These are phyloP conservation scores for Eimeria tenella DNA, from an alignment of 169 alveolate genomes.

Conservation along the genomic window DNA sequence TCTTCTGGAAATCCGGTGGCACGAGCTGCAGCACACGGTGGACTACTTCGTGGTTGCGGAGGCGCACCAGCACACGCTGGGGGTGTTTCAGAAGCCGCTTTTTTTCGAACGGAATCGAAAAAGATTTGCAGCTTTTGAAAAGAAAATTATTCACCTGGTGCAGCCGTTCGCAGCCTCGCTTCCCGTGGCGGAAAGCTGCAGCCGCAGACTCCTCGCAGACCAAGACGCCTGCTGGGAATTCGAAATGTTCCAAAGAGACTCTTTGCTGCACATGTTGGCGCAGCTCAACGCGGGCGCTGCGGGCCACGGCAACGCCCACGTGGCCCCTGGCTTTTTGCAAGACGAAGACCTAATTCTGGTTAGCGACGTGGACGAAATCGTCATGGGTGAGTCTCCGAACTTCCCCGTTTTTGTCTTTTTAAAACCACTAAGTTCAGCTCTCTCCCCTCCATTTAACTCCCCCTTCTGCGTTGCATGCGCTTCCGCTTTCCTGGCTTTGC, in stretches of 20 bases:
- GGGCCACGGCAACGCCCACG: constrained; percentile 49
- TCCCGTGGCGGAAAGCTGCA: constrained; percentile 32
- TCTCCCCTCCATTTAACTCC: too few relatives aligned
- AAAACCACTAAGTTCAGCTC: too few relatives aligned
- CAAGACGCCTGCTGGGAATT: constrained; percentile 63
- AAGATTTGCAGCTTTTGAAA: constrained; percentile 13
- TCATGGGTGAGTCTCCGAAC: constrained; percentile 42
- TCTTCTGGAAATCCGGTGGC: constrained; percentile 51
- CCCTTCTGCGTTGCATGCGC: too few relatives aligned
- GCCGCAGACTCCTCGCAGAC: not conserved
- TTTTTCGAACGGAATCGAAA: constrained; percentile 39
- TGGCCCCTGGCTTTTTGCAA: constrained; percentile 20
- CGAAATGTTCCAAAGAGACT: constrained; percentile 61
- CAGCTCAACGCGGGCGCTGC: constrained; percentile 44
- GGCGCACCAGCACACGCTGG: constrained; percentile 72
- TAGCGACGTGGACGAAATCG: constrained; percentile 74
- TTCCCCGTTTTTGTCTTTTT: too few relatives aligned
- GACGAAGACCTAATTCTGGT: constrained; percentile 38
- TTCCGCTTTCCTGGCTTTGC: too few relatives aligned
- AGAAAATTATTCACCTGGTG: constrained; percentile 53
- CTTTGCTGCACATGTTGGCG: constrained; percentile 62
- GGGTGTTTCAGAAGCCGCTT: constrained; percentile 67
- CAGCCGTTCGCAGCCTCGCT: constrained; percentile 38
- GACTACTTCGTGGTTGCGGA: constrained; percentile 69
- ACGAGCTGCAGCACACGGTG: constrained; percentile 58